These are phyloP conservation scores for Populus hybrid DNA, from an alignment of 441 rosid genomes.

Conservation along the genomic window DNA sequence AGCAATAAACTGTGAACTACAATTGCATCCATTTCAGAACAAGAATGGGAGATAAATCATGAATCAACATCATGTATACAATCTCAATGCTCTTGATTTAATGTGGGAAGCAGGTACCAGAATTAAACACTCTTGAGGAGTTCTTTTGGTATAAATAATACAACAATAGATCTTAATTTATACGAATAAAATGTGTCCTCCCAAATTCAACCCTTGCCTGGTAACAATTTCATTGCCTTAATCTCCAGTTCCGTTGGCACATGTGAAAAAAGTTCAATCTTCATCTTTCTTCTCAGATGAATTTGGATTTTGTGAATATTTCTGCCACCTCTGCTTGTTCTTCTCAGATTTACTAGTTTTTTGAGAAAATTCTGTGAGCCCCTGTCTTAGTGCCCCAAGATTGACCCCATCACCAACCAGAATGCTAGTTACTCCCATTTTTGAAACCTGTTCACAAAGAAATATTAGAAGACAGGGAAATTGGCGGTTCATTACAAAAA, in stretches of 20 bases:
- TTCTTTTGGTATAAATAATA: not conserved
- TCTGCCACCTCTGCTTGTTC: conserved; percentile 66
- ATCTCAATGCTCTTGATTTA: not conserved
- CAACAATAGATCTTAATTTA: not conserved
- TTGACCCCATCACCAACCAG: conserved; percentile 66
- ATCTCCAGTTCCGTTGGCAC: not conserved
- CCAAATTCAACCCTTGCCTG: too few relatives aligned
- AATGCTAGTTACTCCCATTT: conserved; percentile 86
- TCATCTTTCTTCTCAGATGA: conserved; percentile 42
- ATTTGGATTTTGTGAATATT: conserved; percentile 48
- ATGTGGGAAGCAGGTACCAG: too few relatives aligned
- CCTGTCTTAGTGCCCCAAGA: conserved; percentile 71
- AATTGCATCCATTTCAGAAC: not conserved
- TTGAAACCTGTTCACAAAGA: conserved; percentile 63
- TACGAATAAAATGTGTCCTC: too few relatives aligned
- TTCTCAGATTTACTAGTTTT: conserved; percentile 49
- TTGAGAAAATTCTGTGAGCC: conserved; percentile 57
- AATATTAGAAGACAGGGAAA: too few relatives aligned
- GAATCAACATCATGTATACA: not conserved
- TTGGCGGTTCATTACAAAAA: not conserved
- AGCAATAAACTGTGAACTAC: not conserved
- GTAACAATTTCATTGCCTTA: not conserved
- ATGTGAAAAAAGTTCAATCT: conserved; percentile 22
- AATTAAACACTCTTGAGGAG: not conserved
- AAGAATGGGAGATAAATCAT: not conserved